phyloP scores from a whole-genome alignment of 2,329 filamentous ascomycete species.

The Xylaria sp. region DNA sequence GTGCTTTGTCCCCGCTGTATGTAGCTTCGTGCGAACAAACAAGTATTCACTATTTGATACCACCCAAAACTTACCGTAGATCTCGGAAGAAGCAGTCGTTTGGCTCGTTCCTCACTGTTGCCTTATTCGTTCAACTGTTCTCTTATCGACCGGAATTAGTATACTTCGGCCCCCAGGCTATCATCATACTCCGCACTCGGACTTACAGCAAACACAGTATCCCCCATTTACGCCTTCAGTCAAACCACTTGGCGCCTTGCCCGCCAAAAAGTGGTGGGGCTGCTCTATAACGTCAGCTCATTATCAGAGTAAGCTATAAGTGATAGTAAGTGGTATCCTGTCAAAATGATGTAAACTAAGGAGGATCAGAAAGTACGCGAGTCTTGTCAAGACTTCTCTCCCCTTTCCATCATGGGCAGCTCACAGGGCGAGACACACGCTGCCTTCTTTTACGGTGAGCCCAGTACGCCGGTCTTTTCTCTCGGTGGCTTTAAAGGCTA shows the following conservation, averaged over 20 bases:
- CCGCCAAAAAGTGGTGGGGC: not conserved
- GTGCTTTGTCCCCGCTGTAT: not conserved
- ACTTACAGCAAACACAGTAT: not conserved
- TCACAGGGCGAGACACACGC: slow-evolving; percentile 46
- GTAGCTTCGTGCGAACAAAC: not conserved
- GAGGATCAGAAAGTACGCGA: not conserved
- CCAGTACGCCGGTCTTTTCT: not conserved
- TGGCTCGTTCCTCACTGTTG: not conserved
- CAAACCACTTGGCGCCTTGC: not conserved
- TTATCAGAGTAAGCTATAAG: not conserved
- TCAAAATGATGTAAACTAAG: not conserved
- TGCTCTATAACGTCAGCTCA: not conserved
- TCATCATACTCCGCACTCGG: slow-evolving; percentile 2
- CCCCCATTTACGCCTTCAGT: not conserved
- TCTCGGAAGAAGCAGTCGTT: not conserved
- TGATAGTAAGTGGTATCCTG: not conserved
- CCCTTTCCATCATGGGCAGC: slow-evolving; percentile 29
- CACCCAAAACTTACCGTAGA: not conserved
- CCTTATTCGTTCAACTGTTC: too few species aligned
- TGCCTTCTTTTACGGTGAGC: slow-evolving; percentile 68
- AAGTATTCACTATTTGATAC: not conserved
- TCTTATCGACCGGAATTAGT: not conserved
- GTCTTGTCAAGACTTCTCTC: not conserved
- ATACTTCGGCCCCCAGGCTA: not conserved
- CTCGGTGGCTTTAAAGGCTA: slow-evolving; percentile 30